phyloP scores from a whole-genome alignment of 1,284 basidiomycete genomes.

The Rhodotorula sp. region DNA sequence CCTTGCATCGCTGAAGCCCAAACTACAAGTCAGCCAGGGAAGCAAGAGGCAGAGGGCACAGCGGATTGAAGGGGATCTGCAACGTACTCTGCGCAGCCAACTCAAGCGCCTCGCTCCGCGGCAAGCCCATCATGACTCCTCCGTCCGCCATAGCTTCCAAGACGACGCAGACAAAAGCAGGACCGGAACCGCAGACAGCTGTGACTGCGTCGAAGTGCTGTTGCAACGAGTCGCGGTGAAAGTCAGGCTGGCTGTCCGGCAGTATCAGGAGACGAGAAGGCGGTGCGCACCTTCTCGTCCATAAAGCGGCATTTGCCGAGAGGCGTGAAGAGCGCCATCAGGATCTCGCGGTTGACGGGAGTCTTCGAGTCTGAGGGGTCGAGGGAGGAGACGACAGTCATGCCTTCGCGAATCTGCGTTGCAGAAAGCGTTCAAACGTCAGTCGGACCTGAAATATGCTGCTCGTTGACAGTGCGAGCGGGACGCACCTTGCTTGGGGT shows the following conservation, averaged over 20 bases:
- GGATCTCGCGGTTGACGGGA: conserved; percentile 68
- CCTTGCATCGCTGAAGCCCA: conserved; percentile 78
- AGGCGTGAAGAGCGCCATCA: conserved; percentile 89
- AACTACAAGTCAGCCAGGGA: background rate
- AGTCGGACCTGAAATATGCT: too few species aligned
- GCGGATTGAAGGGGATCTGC: background rate
- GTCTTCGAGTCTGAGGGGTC: conserved; percentile 54
- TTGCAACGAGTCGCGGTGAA: too few species aligned
- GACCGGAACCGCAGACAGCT: conserved; percentile 91
- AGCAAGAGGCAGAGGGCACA: background rate
- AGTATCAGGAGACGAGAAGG: background rate
- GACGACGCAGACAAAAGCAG: conserved; percentile 94
- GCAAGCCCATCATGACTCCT: conserved; percentile 99
- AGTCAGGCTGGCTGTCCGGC: background rate
- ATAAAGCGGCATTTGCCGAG: conserved; percentile 90
- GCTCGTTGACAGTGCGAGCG: too few species aligned
- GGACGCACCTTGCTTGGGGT: conserved; percentile 86
- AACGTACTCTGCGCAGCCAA: conserved; percentile 87
- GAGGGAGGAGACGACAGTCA: conserved; percentile 83
- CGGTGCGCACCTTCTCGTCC: conserved; percentile 65
- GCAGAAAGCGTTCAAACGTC: background rate
- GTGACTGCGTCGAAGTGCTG: conserved; percentile 95
- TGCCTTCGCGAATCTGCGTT: conserved; percentile 86
- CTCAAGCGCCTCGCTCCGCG: conserved; percentile 87
- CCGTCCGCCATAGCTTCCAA: conserved; percentile 99